These are phyloP conservation scores for Diaporthe ampelina DNA, from an alignment of 2,329 filamentous ascomycete species.

Conservation along the genomic window DNA sequence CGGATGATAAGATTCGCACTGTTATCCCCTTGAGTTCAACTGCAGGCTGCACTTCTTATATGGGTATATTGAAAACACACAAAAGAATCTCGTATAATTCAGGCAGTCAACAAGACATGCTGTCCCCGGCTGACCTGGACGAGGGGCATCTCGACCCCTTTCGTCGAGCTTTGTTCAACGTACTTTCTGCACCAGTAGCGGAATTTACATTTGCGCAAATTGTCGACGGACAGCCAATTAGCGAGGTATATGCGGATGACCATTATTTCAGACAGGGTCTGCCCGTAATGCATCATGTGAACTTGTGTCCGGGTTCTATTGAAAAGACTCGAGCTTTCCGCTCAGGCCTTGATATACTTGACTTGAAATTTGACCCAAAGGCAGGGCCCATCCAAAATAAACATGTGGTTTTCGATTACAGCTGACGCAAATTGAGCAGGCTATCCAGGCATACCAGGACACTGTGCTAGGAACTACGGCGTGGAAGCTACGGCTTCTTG, in stretches of 20 bases:
- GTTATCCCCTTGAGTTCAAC: too few relatives aligned
- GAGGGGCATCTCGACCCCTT: neutral
- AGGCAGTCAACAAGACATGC: neutral
- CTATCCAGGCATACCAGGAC: neutral
- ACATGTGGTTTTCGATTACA: neutral
- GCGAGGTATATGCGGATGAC: constrained; percentile 49
- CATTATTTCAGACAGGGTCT: neutral
- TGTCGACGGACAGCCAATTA: constrained; percentile 53
- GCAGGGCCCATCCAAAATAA: neutral
- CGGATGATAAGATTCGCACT: too few relatives aligned
- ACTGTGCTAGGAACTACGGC: neutral
- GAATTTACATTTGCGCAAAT: constrained; percentile 43
- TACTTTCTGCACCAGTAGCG: constrained; percentile 30
- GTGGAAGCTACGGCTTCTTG: constrained; percentile 18
- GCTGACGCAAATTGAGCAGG: neutral
- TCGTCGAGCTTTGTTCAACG: constrained; percentile 44
- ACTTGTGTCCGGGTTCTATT: neutral
- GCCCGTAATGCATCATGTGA: neutral
- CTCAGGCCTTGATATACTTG: neutral
- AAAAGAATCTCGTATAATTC: too few relatives aligned
- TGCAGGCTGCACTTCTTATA: too few relatives aligned
- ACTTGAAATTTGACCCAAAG: neutral
- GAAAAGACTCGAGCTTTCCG: neutral
- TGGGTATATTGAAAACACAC: too few relatives aligned
- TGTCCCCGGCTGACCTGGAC: neutral